phyloP scores from a whole-genome alignment of 176 grass and related monocot genomes.

The Oryza rufipogon region DNA sequence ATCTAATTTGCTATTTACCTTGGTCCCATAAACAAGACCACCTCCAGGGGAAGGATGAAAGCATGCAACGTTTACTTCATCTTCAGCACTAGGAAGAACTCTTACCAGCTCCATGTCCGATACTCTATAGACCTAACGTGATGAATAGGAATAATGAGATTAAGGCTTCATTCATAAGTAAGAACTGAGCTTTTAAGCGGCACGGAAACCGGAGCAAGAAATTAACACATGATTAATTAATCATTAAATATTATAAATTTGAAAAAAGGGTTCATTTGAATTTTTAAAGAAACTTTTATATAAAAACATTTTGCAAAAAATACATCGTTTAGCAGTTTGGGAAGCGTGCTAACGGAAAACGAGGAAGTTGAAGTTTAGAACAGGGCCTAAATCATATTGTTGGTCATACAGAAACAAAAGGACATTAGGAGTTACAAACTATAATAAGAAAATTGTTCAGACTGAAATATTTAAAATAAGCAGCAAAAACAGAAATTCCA shows the following conservation, averaged over 20 bases:
- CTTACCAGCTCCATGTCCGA: constrained; percentile 98
- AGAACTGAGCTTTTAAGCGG: too few relatives aligned
- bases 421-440: background rate
- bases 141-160: constrained; percentile 36
- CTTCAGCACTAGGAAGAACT: constrained; percentile 87
- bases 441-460: constrained; percentile 21
- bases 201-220: too few relatives aligned
- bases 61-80: constrained; percentile 97
- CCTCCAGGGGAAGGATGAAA: constrained; percentile 87
- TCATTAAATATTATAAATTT: too few relatives aligned
- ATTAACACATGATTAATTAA: too few relatives aligned
- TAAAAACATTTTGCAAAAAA: too few relatives aligned
- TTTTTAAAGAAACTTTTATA: too few relatives aligned
- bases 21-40: constrained; percentile 95
- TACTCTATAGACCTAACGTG: constrained; percentile 90
- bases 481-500: constrained; percentile 25
- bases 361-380: too few relatives aligned
- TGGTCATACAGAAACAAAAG: background rate
- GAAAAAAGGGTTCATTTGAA: too few relatives aligned
- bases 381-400: background rate
- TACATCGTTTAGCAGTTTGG: too few relatives aligned
- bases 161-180: background rate
- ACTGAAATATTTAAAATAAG: constrained; percentile 15
- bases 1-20: constrained; percentile 54
- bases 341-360: too few relatives aligned